A percentile compares a stretch with the other conserved stretches of the same genome.
Evolutionary conservation across 2,329 filamentous ascomycete species (phyloP).

Genomic region (Madurella fahalii): DNA sequence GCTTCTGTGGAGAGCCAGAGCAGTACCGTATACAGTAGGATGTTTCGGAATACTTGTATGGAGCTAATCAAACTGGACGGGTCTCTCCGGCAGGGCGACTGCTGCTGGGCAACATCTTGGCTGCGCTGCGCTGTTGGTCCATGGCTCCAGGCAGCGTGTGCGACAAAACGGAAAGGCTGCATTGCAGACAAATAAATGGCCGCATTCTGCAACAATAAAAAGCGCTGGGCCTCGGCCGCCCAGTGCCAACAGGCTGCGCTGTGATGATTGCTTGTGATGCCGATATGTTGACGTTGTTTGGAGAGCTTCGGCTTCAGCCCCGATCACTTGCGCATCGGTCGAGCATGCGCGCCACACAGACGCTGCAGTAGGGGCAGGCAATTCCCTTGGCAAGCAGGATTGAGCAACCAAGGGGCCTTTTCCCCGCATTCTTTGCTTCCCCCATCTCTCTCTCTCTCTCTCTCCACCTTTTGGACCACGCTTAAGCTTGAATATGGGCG

Average conservation of each 20-base stretch:
- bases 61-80: neutral
- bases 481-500: too few species aligned
- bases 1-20: too few species aligned
- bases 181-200: too few species aligned
- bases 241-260: too few species aligned
- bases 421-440: neutral
- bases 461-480: neutral
- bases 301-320: conserved; percentile 7
- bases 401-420: neutral
- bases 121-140: neutral
- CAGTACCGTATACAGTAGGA: too few species aligned
- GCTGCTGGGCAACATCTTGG: neutral
- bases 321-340: conserved; percentile 5
- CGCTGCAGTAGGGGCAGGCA: neutral
- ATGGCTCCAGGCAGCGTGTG: neutral
- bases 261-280: too few species aligned
- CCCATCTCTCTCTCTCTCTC: neutral
- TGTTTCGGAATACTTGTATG: too few species aligned
- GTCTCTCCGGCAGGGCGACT: neutral
- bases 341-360: conserved; percentile 10
- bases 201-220: neutral
- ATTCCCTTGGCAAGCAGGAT: neutral
- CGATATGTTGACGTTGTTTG: neutral
- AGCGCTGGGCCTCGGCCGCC: neutral
- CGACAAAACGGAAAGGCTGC: neutral